phyloP scores from a whole-genome alignment of 805 yeast species.

The Starmerella etchellsii region DNA sequence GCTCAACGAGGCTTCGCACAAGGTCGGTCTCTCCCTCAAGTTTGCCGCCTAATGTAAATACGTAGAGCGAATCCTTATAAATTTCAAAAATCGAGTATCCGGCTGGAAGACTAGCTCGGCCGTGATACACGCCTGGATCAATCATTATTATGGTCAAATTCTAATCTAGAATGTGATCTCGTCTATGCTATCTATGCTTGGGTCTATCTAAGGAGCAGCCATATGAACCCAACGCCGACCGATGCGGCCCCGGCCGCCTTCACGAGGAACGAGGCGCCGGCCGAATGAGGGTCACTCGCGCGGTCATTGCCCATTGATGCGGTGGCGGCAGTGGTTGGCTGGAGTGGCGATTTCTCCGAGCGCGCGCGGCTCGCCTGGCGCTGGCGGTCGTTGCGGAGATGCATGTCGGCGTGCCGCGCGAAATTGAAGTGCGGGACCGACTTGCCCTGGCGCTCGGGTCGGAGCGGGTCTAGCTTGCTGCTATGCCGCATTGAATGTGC shows the following conservation, averaged over 20 bases:
- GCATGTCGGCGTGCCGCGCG: slow-evolving; percentile 25
- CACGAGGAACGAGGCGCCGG: slow-evolving; percentile 7
- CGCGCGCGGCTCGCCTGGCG: slow-evolving; percentile 7
- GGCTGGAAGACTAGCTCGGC: too few species aligned
- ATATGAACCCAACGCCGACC: slow-evolving; percentile 11
- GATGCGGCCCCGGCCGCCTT: slow-evolving; percentile 12
- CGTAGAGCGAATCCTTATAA: too few species aligned
- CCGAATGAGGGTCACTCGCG: slow-evolving; percentile 6
- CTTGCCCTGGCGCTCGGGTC: slow-evolving; percentile 20
- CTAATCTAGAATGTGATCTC: too few species aligned
- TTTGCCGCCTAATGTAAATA: slow-evolving; percentile 89
- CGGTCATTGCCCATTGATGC: slow-evolving; percentile 5
- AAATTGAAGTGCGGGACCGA: slow-evolving; percentile 30
- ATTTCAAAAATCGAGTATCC: too few species aligned
- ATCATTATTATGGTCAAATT: too few species aligned
- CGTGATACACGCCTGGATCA: too few species aligned
- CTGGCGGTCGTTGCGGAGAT: slow-evolving; percentile 24
- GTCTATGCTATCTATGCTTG: too few species aligned
- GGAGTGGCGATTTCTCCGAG: neutral
- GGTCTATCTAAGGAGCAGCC: slow-evolving; percentile 10
- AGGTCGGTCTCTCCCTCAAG: slow-evolving; percentile 88
- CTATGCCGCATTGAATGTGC: slow-evolving; percentile 14
- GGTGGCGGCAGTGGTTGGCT: slow-evolving; percentile 6
- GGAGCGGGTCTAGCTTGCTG: slow-evolving; percentile 22
- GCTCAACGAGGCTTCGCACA: slow-evolving; percentile 93